A percentile compares a stretch with the other conserved stretches of the same genome.
Evolutionary conservation across 2,329 filamentous ascomycete species (phyloP).

Genomic region (Mariannaea elegans): DNA sequence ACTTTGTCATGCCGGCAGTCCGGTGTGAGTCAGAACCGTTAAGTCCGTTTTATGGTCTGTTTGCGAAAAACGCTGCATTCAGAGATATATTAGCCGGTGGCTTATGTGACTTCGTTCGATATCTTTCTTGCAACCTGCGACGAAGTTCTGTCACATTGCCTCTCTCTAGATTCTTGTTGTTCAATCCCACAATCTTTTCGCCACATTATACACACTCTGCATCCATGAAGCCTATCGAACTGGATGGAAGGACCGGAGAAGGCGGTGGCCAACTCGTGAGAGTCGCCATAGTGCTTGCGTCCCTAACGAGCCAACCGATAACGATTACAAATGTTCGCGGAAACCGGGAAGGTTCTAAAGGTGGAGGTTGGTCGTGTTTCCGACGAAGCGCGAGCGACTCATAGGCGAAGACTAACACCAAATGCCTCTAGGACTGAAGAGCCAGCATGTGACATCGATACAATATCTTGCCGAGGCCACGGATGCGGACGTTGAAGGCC

Average conservation of each 20-base stretch:
- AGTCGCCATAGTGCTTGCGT: conserved; percentile 63
- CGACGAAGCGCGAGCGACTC: background rate
- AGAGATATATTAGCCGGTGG: no score
- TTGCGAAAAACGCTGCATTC: no score
- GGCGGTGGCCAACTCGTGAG: conserved; percentile 70
- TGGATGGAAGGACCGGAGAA: conserved; percentile 67
- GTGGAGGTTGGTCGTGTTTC: conserved; percentile 39
- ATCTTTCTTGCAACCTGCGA: background rate
- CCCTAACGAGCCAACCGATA: conserved; percentile 63
- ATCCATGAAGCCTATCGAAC: conserved; percentile 50
- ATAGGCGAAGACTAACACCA: background rate
- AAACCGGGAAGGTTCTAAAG: conserved; percentile 51
- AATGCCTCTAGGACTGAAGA: conserved; percentile 60
- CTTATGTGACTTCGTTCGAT: no score
- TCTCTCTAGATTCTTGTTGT: background rate
- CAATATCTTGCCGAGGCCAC: conserved; percentile 62
- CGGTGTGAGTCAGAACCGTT: no score
- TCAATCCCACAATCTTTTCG: conserved; percentile 5
- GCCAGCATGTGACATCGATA: conserved; percentile 67
- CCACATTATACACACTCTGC: conserved; percentile 5
- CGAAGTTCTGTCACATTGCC: background rate
- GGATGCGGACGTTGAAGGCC: conserved; percentile 58
- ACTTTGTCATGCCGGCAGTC: no score
- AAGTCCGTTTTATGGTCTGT: no score
- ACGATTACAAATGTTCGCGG: conserved; percentile 64